Percentiles rank a stretch among this genome's conserved stretches.
phyloP scores from a whole-genome alignment of 179 eudicot genomes.

The Sideroxylon spinosum region DNA sequence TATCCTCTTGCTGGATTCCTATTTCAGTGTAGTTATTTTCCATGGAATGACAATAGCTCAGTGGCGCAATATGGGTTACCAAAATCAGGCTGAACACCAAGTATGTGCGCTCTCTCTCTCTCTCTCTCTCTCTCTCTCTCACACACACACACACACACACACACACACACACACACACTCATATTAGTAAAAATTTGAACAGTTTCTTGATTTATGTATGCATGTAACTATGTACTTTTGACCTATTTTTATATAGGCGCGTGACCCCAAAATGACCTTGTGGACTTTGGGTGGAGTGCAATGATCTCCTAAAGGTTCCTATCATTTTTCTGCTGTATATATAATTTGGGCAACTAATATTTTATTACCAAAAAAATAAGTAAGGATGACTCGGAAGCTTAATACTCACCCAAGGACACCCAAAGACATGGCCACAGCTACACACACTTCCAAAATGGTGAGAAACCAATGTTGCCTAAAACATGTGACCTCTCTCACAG shows the following conservation, averaged over 20 bases:
- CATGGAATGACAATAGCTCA: conserved; percentile 97
- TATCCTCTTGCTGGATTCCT: conserved; percentile 79
- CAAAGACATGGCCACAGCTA: too few species aligned
- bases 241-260: neutral
- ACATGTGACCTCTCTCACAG: too few species aligned
- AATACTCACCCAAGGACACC: too few species aligned
- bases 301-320: too few species aligned
- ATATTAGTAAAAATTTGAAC: neutral
- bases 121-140: too few species aligned
- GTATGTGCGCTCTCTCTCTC: conserved; percentile 26
- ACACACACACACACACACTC: neutral
- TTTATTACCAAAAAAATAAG: too few species aligned
- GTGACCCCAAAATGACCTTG: neutral
- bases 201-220: neutral
- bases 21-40: conserved; percentile 89
- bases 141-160: neutral
- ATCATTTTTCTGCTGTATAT: too few species aligned
- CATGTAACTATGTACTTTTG: neutral
- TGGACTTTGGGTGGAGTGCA: too few species aligned
- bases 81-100: conserved; percentile 81
- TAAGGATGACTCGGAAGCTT: too few species aligned
- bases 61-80: conserved; percentile 97
- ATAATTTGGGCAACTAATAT: too few species aligned
- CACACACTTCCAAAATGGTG: too few species aligned
- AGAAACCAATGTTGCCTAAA: too few species aligned